phyloP scores from a whole-genome alignment of 306 rosid species.

The Datisca glomerata region DNA sequence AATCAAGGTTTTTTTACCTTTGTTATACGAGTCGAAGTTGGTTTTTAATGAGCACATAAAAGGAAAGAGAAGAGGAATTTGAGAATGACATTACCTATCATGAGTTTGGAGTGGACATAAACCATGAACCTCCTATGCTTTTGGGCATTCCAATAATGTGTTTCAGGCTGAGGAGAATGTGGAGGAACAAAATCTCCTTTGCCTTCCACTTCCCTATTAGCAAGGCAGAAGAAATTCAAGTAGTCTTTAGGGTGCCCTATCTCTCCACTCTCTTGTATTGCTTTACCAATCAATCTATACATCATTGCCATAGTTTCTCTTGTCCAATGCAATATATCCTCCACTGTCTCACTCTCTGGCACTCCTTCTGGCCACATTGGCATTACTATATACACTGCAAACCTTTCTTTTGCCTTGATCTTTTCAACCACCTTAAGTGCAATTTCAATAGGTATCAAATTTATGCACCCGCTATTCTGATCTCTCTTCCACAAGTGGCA shows the following conservation, averaged over 20 bases:
- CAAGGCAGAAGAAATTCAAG: slow-evolving; percentile 92
- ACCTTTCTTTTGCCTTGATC: slow-evolving; percentile 70
- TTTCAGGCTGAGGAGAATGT: slow-evolving; percentile 43
- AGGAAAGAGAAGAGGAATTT: not conserved
- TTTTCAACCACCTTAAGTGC: slow-evolving; percentile 68
- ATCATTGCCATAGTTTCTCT: slow-evolving; percentile 85
- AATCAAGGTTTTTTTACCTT: too few relatives aligned
- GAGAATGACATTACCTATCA: slow-evolving; percentile 55
- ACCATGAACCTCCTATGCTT: slow-evolving; percentile 83
- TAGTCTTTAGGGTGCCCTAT: slow-evolving; percentile 70
- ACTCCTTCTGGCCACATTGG: slow-evolving; percentile 99
- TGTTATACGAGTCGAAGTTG: too few relatives aligned
- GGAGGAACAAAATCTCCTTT: slow-evolving; percentile 61
- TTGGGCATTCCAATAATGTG: slow-evolving; percentile 81
- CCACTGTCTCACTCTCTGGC: slow-evolving; percentile 76
- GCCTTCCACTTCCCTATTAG: slow-evolving; percentile 54
- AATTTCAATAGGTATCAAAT: slow-evolving; percentile 82
- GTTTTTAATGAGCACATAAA: not conserved
- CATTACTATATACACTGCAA: slow-evolving; percentile 70
- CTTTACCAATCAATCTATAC: slow-evolving; percentile 78
- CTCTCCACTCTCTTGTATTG: slow-evolving; percentile 50
- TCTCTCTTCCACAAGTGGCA: slow-evolving; percentile 78
- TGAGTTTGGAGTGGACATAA: slow-evolving; percentile 92
- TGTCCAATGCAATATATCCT: slow-evolving; percentile 77
- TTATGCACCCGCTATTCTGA: slow-evolving; percentile 54